Evolutionary conservation across 352 stramenopile species (phyloP), one percentile per base, ranked within the genome.

Genomic region (Globisporangium canariense): DNA sequence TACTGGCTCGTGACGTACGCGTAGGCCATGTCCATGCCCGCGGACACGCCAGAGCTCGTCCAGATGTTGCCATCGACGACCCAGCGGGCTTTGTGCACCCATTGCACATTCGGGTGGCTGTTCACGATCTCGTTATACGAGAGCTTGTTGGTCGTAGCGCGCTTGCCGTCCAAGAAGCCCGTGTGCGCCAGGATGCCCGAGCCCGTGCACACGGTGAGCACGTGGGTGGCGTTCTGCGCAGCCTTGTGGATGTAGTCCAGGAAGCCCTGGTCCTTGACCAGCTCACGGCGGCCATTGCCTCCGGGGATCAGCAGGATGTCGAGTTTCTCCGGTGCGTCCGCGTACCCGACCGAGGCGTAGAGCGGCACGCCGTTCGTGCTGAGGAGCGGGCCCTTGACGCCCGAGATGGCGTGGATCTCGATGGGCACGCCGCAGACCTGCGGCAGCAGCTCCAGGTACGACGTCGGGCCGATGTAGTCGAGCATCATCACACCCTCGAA

Each of bases 401-500:
- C 56, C 14, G 76, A 75, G 65, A 90, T 79, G 40, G 81, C 84
- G 57, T 71, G 45, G 64, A 90, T 81, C 28, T 75, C 70, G n/a
- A 85, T 70, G 8, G 74, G 70, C 32, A 83, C 65, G 28, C 63
- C 68, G 62, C 25, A 30, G 50, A 85, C 64, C 3, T 53, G 71
- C 45, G 74, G 74, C 34, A 90, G 74, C 53, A 79, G 69, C 68
- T 88, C 79, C 58, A 88, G 66, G 61, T 86, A 90, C 53, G 77
- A 74, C 20, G 76, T 77, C 14, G 76, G 74, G 7, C 81, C 81
- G 57, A 88, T 69, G 65, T 72, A 88, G 62, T 90, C 81, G 54
- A 89, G 75, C 67, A 78, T 66, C 70, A 85, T 79, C 51, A 88
- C 77, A 52, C 64, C 62, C 25, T 86, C 74, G 59, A 83, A 90